Base-by-base conservation (phyloP, 225 moss, liverwort and hornwort species). In the Thuidium tamariscinum region DNA sequence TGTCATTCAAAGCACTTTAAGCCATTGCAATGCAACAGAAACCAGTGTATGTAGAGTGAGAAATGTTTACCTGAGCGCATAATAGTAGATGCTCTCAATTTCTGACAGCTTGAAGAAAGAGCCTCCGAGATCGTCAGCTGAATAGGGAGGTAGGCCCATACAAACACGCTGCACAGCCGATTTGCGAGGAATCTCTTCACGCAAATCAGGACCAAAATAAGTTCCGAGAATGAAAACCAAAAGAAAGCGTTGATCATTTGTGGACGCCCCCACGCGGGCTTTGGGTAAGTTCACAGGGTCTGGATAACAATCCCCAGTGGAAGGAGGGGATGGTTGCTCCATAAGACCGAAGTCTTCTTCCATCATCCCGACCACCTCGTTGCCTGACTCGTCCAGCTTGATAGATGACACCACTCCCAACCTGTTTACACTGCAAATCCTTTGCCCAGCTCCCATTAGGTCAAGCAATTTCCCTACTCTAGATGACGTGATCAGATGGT, bases 21-120 rank as follows among this genome's bases (percentile, higher is more conserved):
- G 79, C 22, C 20, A 39, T 55, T 32, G 57, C 68, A 67, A 36
- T 60, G 21, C 48, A 59, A 63, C 46, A 44, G 15, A 80, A 72
- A 63, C 7, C 48, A 16, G 51, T 46, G 44, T 23, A 54, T 52
- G 21, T 21, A 27, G 74, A 52, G 54, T 13, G 75, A 10, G 34
- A n/a, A 52, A 79, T 52, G 60, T 30, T 23, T 62, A 94, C 88
- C 98, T 95, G 65, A 98, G 95, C 4, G 91, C 86, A 85, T 92
- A 98, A 79, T 96, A 98, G 57, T 98, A 98, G 67, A 98, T 95
- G 88, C 98, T 98, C 87, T 98, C 98, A 56, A 96, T 98, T 91
- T 98, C 98, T 29, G 98, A 98, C 52, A 98, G 89, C 86, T 98
- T 98, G 87, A 96, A 98, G 41, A 98, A 95, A 25, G 98, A 95